Conservation (phyloP, 306 rosid genomes). For the Myrica gale region DNA sequence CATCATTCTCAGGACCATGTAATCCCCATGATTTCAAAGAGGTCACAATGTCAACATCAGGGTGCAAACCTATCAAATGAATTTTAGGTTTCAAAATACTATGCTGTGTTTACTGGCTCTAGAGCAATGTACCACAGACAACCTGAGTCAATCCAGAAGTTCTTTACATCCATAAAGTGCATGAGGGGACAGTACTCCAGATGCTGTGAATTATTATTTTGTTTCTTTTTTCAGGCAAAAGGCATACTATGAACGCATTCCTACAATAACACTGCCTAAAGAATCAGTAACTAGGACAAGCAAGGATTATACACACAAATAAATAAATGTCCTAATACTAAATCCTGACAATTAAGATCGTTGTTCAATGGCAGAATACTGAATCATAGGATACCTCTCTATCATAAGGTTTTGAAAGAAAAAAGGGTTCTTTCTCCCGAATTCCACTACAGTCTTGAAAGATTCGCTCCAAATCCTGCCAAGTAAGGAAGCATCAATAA, state of each 20-base stretch:
- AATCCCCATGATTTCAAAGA: neutral
- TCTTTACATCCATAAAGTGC: neutral
- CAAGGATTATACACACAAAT: neutral
- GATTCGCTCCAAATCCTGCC: constrained; percentile 80
- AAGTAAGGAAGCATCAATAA: constrained; percentile 12
- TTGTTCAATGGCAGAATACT: constrained; percentile 7
- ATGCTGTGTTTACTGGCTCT: neutral
- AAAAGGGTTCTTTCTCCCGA: constrained; percentile 81
- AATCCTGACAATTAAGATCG: constrained; percentile 6
- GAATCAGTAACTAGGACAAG: neutral
- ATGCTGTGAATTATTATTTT: neutral
- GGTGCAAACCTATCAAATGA: neutral
- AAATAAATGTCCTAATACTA: constrained; percentile 6
- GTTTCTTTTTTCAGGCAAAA: neutral
- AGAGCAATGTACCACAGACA: neutral
- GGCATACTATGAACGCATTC: neutral
- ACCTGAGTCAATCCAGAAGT: neutral
- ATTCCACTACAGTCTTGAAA: constrained; percentile 54
- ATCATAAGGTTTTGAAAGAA: constrained; percentile 53
- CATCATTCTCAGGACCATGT: neutral
- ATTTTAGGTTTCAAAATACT: neutral
- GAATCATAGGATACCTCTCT: constrained; percentile 54
- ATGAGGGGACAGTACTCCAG: neutral
- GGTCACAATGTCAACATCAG: neutral
- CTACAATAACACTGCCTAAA: neutral